A percentile compares a stretch with the other conserved stretches of the same genome.
Conservation (phyloP, 345 rosid genomes). For the Eucalyptus leucophloia region DNA sequence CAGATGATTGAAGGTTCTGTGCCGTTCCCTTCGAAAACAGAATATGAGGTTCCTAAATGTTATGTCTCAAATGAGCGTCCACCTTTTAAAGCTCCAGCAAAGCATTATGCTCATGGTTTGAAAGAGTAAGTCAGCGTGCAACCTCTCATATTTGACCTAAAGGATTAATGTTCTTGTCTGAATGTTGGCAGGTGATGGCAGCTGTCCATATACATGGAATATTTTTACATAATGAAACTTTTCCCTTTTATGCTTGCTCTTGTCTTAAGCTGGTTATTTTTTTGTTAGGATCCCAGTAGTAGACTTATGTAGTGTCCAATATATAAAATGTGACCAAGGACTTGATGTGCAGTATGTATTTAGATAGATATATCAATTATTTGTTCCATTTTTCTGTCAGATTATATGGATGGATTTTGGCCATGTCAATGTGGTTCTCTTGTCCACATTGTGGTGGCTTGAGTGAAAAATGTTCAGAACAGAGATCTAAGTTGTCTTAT, state of each 20-base stretch:
- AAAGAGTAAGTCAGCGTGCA: constrained; percentile 33
- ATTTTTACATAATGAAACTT: background rate
- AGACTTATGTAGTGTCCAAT: background rate
- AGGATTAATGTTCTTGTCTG: background rate
- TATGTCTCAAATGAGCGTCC: constrained; percentile 62
- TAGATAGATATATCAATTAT: background rate
- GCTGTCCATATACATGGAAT: background rate
- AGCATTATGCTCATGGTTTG: constrained; percentile 44
- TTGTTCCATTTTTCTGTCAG: background rate
- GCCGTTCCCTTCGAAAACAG: constrained; percentile 50
- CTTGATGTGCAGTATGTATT: background rate
- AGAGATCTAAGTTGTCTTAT: background rate
- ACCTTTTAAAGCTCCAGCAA: constrained; percentile 52
- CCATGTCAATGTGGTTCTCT: background rate
- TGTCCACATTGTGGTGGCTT: background rate
- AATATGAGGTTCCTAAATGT: constrained; percentile 63
- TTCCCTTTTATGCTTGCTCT: background rate
- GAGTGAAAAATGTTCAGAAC: background rate
- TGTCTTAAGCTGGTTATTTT: background rate
- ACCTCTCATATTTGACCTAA: background rate
- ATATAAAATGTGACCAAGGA: background rate
- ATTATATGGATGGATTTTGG: background rate
- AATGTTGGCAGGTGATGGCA: background rate
- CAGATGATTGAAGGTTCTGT: constrained; percentile 84
- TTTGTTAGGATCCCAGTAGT: background rate